Conservation (phyloP, 441 rosid genomes). For the Erodium texanum region DNA sequence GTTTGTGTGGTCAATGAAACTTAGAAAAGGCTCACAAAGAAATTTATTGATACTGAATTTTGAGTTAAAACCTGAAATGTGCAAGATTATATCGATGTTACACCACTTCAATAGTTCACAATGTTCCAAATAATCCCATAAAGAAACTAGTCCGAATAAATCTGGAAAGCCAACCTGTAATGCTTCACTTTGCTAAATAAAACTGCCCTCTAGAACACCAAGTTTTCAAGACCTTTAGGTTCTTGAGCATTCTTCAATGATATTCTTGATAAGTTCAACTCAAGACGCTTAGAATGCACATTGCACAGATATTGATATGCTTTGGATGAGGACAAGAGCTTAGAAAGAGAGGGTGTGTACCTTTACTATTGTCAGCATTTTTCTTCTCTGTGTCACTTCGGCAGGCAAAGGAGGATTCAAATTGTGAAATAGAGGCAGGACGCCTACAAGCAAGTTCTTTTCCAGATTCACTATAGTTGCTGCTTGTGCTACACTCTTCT, state of each 20-base stretch:
- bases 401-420: constrained; percentile 29
- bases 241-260: background rate
- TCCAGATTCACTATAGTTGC: constrained; percentile 25
- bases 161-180: background rate
- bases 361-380: constrained; percentile 24
- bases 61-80: background rate
- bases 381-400: constrained; percentile 24
- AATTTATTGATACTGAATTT: background rate
- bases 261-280: background rate
- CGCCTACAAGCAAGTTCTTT: constrained; percentile 26
- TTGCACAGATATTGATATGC: background rate
- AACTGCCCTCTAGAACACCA: background rate
- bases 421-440: constrained; percentile 31
- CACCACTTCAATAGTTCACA: background rate
- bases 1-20: background rate
- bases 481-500: constrained; percentile 31
- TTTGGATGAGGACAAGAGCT: background rate
- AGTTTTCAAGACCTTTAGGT: background rate
- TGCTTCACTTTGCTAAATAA: background rate
- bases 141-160: background rate
- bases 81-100: background rate
- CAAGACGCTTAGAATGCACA: background rate
- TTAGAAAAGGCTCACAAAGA: background rate
- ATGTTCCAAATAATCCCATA: background rate
- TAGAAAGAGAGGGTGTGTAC: background rate